Conservation (phyloP, 345 rosid species). For the Moricandia arvensis region DNA sequence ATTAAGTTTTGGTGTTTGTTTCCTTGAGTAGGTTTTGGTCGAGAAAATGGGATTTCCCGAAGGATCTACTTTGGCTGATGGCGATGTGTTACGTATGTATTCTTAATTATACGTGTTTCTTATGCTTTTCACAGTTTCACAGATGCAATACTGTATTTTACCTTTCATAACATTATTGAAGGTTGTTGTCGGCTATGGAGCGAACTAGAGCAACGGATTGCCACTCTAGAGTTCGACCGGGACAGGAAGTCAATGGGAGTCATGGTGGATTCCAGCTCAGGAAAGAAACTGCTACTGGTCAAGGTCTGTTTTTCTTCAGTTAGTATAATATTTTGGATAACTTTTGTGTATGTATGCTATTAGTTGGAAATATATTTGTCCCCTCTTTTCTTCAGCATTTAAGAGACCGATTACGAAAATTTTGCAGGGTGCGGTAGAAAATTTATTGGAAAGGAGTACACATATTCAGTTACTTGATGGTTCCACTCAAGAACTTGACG, state of each 20-base stretch:
- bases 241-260: slow-evolving; percentile 98
- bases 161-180: slow-evolving; percentile 18
- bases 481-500: slow-evolving; percentile 60
- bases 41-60: slow-evolving; percentile 95
- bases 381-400: neutral
- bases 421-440: slow-evolving; percentile 95
- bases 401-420: neutral
- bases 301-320: slow-evolving; percentile 49
- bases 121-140: neutral
- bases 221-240: slow-evolving; percentile 90
- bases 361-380: neutral
- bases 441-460: slow-evolving; percentile 82
- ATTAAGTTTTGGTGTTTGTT: neutral
- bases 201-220: slow-evolving; percentile 69
- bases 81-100: slow-evolving; percentile 55
- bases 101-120: neutral
- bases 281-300: slow-evolving; percentile 66
- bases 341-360: neutral
- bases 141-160: neutral
- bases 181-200: slow-evolving; percentile 76
- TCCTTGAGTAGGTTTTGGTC: slow-evolving; percentile 67
- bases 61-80: slow-evolving; percentile 43
- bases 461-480: slow-evolving; percentile 72
- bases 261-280: slow-evolving; percentile 73
- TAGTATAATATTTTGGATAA: neutral